Base-by-base conservation (phyloP, 495 filamentous ascomycete genomes). In the Neurospora cerealis region DNA sequence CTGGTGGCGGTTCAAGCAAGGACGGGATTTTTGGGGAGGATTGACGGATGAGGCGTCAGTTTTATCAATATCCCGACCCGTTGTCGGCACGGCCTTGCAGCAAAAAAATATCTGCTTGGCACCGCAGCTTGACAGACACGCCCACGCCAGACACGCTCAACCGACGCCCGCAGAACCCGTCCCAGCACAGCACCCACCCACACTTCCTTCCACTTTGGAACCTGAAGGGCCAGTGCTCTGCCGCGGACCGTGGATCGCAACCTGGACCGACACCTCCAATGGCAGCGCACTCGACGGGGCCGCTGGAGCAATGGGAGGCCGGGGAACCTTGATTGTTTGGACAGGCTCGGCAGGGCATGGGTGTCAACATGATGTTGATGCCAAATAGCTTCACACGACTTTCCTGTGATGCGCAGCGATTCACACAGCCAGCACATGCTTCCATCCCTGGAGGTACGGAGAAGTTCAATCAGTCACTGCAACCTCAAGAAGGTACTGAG, bases 31-130 rank as follows among this genome's bases (percentile, higher is more conserved):
- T 66, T 66, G 54, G 54, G 54, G 24, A 66, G 13, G 54, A 36
- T 66, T 34, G 54, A 66, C 54, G 54, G 54, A 66, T 66, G 54
- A 66, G 54, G 54, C 54, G 28, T 66, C 54, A 34, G 54, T 66
- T 66, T 66, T 66, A 34, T 66, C 28, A 66, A 66, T 34, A 36
- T 74, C 69, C 36, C 28, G 44, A 73, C 72, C 76, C 76, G 76
- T 77, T 73, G 74, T 77, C 76, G 76, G 76, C 76, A 71, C 73
- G 48, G 34, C 24, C 44, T 38, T 19, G 44, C 36, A 36, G 34
- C 37, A 41, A 74, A 74, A 70, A 54, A 70, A n/a, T 66, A 44
- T 66, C 28, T 34, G 54, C 54, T 66, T 66, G 66, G 38, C 36
- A 37, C 54, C 24, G 72, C 36, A 71, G 44, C 69, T 60, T 62